phyloP scores from a whole-genome alignment of 805 yeast species.

The Kluyveromyces aestuarii region DNA sequence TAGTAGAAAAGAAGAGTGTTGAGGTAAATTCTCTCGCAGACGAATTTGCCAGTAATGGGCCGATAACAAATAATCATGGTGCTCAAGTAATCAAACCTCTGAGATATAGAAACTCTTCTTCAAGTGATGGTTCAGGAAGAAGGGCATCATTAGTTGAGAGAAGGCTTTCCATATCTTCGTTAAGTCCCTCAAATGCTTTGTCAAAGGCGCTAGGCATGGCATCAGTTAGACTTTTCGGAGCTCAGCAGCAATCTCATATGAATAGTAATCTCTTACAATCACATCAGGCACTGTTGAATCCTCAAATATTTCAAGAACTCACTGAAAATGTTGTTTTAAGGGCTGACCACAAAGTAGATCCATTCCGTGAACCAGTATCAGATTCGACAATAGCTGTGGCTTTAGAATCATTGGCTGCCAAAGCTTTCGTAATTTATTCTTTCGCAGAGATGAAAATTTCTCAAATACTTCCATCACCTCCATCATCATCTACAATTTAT shows the following conservation, averaged over 20 bases:
- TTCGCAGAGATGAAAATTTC: slow-evolving; percentile 88
- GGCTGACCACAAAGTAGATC: slow-evolving; percentile 13
- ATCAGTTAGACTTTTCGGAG: slow-evolving; percentile 76
- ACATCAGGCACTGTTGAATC: slow-evolving; percentile 14
- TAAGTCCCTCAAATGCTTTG: slow-evolving; percentile 79
- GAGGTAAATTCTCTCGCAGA: slow-evolving; percentile 95
- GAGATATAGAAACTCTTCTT: slow-evolving; percentile 27
- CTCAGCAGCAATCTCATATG: slow-evolving; percentile 16
- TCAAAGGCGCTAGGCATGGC: slow-evolving; percentile 84
- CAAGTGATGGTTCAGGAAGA: slow-evolving; percentile 43
- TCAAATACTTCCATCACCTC: slow-evolving; percentile 67
- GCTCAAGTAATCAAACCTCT: slow-evolving; percentile 35
- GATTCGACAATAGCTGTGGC: slow-evolving; percentile 34
- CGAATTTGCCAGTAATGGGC: slow-evolving; percentile 62
- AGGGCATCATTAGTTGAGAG: slow-evolving; percentile 57
- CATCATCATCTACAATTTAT: slow-evolving; percentile 16
- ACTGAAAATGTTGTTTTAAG: slow-evolving; percentile 26
- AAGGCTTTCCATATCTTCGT: slow-evolving; percentile 52
- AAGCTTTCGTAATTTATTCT: slow-evolving; percentile 79
- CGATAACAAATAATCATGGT: slow-evolving; percentile 19
- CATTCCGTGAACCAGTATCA: slow-evolving; percentile 14
- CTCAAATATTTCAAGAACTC: slow-evolving; percentile 23
- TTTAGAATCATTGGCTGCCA: slow-evolving; percentile 73
- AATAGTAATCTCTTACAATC: slow-evolving; percentile 9
- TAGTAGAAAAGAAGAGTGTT: slow-evolving; percentile 88